Percentiles rank a stretch among this genome's conserved stretches.
Conservation (phyloP, 2,329 filamentous ascomycete species). For the Colletotrichum sp. region DNA sequence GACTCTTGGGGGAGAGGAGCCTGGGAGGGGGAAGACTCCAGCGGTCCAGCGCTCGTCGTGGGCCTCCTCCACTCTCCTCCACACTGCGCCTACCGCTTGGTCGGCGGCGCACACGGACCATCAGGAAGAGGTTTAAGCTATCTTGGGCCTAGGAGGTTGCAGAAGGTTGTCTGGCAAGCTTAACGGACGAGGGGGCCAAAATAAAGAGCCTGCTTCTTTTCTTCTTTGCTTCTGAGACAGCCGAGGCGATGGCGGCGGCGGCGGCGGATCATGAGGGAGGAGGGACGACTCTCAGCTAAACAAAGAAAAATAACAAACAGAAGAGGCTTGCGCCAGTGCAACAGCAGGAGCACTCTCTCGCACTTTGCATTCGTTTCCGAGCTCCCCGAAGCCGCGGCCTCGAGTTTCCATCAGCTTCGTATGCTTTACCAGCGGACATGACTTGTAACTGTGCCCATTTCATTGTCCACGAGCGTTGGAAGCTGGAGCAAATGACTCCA, state of each 20-base stretch:
- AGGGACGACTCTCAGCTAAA: not conserved
- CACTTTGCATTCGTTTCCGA: not conserved
- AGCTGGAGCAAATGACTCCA: not conserved
- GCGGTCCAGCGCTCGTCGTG: not conserved
- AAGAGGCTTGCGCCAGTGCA: constrained; percentile 7
- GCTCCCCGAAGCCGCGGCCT: not conserved
- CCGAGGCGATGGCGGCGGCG: not conserved
- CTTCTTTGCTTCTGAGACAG: not conserved
- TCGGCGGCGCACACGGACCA: not conserved
- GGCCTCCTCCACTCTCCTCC: constrained; percentile 3
- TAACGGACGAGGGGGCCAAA: not conserved
- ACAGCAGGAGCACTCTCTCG: not conserved
- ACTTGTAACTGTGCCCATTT: not conserved
- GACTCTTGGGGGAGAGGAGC: not conserved
- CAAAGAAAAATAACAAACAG: not conserved
- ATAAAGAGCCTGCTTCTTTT: not conserved
- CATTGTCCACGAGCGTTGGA: not conserved
- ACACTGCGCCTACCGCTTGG: not conserved
- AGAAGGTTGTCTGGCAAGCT: not conserved
- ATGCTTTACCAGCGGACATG: not conserved
- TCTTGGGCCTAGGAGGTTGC: not conserved
- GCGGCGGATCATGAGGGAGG: not conserved
- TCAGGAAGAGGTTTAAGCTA: not conserved
- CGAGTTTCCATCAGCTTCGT: not conserved
- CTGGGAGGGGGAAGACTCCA: not conserved